Evolutionary conservation across 805 yeast species (phyloP).

Genomic region (Hemisphaericaspora nanyangensis): DNA sequence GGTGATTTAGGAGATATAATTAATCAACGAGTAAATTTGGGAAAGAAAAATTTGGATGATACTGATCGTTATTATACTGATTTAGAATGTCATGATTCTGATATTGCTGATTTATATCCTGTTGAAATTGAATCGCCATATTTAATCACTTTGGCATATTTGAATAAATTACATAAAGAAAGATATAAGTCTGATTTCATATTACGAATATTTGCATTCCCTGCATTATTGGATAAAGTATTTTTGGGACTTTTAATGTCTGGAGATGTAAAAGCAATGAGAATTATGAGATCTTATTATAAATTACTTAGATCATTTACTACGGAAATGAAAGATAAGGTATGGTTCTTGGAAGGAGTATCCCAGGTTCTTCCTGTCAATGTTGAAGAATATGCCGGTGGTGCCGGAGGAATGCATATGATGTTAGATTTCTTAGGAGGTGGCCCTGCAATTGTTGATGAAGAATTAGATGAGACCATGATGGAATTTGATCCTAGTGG

Average conservation of each 20-base stretch:
- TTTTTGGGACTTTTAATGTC: constrained; percentile 74
- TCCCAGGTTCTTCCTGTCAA: constrained; percentile 85
- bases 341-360: constrained; percentile 93
- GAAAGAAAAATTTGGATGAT: constrained; percentile 11
- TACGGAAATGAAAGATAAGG: constrained; percentile 80
- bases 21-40: constrained; percentile 33
- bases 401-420: constrained; percentile 87
- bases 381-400: constrained; percentile 86
- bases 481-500: constrained; percentile 42
- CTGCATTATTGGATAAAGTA: constrained; percentile 81
- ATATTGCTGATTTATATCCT: constrained; percentile 82
- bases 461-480: constrained; percentile 33
- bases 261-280: constrained; percentile 84
- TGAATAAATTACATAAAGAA: constrained; percentile 79
- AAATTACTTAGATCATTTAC: constrained; percentile 76
- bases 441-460: constrained; percentile 38
- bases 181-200: constrained; percentile 82
- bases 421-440: constrained; percentile 86
- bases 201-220: constrained; percentile 84
- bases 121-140: constrained; percentile 81
- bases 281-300: constrained; percentile 87
- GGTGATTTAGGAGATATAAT: constrained; percentile 81
- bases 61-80: constrained; percentile 45
- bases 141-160: constrained; percentile 78
- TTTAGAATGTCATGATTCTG: constrained; percentile 79